Base-by-base conservation (phyloP, 2,329 filamentous ascomycete genomes). In the Trichoderma cornu-damae region DNA sequence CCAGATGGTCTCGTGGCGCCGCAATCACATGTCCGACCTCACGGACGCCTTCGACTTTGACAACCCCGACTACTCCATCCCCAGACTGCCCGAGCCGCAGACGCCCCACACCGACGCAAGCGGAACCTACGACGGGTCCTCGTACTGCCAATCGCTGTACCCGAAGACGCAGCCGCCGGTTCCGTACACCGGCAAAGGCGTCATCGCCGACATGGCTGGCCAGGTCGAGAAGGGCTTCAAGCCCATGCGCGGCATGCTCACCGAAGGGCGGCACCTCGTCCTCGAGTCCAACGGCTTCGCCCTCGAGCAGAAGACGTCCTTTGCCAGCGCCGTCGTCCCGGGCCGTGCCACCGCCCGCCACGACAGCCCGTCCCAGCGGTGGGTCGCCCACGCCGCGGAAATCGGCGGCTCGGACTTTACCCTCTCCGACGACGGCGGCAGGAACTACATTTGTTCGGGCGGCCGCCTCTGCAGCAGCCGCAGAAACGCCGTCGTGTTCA, bases 201-300 rank as follows among this genome's bases (percentile, higher is more conserved):
- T 69, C 53, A 74, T 72, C 9, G 62, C 71, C 18, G 70, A 75
- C 47, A 67, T 69, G 7, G 70, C 72, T 8, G 69, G 67, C 2
- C 68, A 72, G 38, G 77, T 75, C n/a, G 80, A 83, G 62, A 68
- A 77, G 35, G 80, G 80, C 1, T 82, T 76, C 72, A 83, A 83
- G 66, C 63, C 72, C 30, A 72, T 79, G 28, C 70, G 79, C 2
- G 80, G 80, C 1, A 70, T 74, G 20, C 67, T 83, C 24, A 82
- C 78, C 4, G 80, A 83, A 63, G 80, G 80, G 9, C 77, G 79
- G 16, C 81, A 77, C 62, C 70, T 83, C 12, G 75, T 77, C 4
- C 77, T 82, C 54, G 79, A 80, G 63, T 66, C 69, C 54, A 66
- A 69, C 32, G 75, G 75, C n/a, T 69, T 64, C 16, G 77, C 77